Evolutionary conservation across 495 filamentous ascomycete genomes (phyloP), one percentile per base, ranked within the genome.

Genomic region (Penicillium daleae): DNA sequence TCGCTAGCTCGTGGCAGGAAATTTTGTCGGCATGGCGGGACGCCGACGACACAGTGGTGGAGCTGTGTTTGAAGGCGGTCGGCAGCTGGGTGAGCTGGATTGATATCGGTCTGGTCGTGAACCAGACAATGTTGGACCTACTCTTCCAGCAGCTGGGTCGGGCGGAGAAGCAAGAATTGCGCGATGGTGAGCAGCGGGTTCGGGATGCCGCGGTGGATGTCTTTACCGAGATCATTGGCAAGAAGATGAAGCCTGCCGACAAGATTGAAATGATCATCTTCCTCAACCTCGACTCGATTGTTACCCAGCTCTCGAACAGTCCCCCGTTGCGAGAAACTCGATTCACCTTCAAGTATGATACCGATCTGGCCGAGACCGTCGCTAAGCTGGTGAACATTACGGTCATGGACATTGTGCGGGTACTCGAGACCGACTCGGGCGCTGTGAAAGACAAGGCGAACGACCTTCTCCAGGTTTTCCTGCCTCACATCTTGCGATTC

Each of bases 61-160:
- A 97, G 76, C 87, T 93, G 83, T 93, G 89, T 63, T 83, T 99
- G 31, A 92, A 89, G 76, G 87, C 91, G 13, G 87, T 98, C 51
- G 92, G 92, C 21, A 90, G 91, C 71, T 99, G 96, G 96, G 93
- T 96, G 50, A 92, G 91, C 82, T 99, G 95, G 95, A 94, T 93
- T 61, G 96, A 98, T 66, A 97, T 99, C 65, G 89, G 88, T 21
- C 81, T 99, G 40, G 87, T 98, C 48, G 90, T 98, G 63, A 95
- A 96, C 72, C 87, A 94, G 66, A 85, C 87, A 42, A 91, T 96
- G 80, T 82, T 97, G 64, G 87, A 83, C 67, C 81, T 92, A 53
- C 85, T 99, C 59, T 90, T 97, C 75, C 88, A 93, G 73, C 85
- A 89, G 67, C 87, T 89, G 60, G 89, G 85, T 60, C 86, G 85